Evolutionary conservation across 164 flowering plant genomes (phyloP).

Genomic region (Taxillus chinensis): DNA sequence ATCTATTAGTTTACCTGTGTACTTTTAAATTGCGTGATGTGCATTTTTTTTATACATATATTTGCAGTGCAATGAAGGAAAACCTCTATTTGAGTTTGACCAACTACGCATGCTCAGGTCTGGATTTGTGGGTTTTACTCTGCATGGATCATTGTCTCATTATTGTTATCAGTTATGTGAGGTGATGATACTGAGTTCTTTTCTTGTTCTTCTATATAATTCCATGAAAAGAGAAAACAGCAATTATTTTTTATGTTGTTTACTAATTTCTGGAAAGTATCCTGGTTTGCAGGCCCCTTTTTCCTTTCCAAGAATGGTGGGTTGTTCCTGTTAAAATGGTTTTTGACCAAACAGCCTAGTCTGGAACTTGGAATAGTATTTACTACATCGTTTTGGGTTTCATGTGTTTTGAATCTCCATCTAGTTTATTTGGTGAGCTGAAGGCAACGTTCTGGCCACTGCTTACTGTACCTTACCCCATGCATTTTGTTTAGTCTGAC

Average conservation of each 20-base stretch:
- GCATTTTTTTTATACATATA: not conserved
- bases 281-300: slow-evolving; percentile 52
- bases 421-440: slow-evolving; percentile 40
- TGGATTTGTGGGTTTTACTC: slow-evolving; percentile 67
- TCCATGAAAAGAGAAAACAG: too few relatives aligned
- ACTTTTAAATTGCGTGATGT: not conserved
- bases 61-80: slow-evolving; percentile 66
- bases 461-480: slow-evolving; percentile 37
- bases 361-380: slow-evolving; percentile 87
- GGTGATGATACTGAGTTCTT: slow-evolving; percentile 24
- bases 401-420: slow-evolving; percentile 69
- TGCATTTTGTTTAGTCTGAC: not conserved
- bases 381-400: slow-evolving; percentile 61
- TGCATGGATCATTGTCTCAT: slow-evolving; percentile 79
- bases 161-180: slow-evolving; percentile 73
- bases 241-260: too few relatives aligned
- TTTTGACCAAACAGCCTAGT: slow-evolving; percentile 87
- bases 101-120: slow-evolving; percentile 60
- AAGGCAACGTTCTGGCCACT: slow-evolving; percentile 76
- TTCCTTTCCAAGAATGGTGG: slow-evolving; percentile 95
- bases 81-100: slow-evolving; percentile 68
- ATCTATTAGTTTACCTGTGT: not conserved
- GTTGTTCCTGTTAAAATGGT: slow-evolving; percentile 85
- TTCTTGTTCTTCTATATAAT: not conserved
- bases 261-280: not conserved